Conservation (phyloP, 148 eudicot species). For the Rheum nobile region DNA sequence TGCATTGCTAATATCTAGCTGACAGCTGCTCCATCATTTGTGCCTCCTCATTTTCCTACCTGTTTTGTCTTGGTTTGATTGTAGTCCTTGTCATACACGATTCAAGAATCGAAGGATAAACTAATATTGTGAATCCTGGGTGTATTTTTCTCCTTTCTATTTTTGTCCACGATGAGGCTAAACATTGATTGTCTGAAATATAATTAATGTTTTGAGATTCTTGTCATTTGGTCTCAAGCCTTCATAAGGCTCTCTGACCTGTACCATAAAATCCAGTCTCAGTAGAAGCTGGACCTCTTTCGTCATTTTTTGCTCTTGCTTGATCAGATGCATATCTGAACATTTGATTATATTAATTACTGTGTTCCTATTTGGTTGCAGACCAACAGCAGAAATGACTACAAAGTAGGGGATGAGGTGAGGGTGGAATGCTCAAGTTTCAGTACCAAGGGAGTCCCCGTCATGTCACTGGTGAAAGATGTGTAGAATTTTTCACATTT, state of each 20-base stretch:
- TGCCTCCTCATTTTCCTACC: too few species aligned
- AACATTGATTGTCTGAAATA: neutral
- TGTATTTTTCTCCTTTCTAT: neutral
- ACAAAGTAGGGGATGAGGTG: slow-evolving; percentile 52
- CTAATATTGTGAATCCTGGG: too few species aligned
- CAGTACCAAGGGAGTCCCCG: slow-evolving; percentile 69
- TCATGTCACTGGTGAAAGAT: slow-evolving; percentile 42
- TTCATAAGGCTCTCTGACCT: too few species aligned
- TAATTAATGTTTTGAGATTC: too few species aligned
- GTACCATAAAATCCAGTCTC: neutral
- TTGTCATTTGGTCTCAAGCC: too few species aligned
- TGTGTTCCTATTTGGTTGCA: slow-evolving; percentile 20
- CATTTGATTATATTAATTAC: neutral
- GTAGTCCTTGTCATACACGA: too few species aligned
- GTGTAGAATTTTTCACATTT: neutral
- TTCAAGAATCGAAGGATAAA: too few species aligned
- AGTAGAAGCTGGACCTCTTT: neutral
- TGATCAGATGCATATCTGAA: neutral
- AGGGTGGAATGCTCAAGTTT: slow-evolving; percentile 60
- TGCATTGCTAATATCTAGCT: too few species aligned
- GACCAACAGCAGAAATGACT: slow-evolving; percentile 28
- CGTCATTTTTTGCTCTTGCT: neutral
- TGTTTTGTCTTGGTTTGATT: too few species aligned
- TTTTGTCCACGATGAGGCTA: neutral
- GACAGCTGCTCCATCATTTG: too few species aligned